Conservation (phyloP, 192 early-diverging fungal genomes). For the Coemansia sp. region DNA sequence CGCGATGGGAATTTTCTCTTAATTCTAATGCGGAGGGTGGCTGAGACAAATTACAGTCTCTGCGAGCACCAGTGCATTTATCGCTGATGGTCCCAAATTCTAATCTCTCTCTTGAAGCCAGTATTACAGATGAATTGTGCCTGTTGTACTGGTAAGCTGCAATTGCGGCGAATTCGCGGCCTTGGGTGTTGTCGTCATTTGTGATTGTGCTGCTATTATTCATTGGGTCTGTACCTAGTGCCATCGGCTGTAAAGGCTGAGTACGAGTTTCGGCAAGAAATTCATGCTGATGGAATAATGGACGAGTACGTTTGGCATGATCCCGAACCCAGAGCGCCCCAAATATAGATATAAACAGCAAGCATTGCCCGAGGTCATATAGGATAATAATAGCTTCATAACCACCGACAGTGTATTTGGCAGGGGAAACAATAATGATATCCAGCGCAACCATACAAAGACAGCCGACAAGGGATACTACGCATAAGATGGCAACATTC, state of each 20-base stretch:
- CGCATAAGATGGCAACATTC: constrained; percentile 20
- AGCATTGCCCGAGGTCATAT: constrained; percentile 28
- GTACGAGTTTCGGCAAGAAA: constrained; percentile 1
- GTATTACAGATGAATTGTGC: too few species aligned
- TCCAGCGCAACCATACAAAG: constrained; percentile 14
- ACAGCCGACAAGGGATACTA: constrained; percentile 25
- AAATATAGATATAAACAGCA: constrained; percentile 26
- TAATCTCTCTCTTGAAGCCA: too few species aligned
- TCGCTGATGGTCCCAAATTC: too few species aligned
- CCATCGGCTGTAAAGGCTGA: neutral
- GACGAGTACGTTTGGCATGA: constrained; percentile 28
- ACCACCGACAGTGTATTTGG: constrained; percentile 5
- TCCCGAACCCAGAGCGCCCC: constrained; percentile 30
- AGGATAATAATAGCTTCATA: constrained; percentile 15
- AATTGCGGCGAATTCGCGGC: too few species aligned
- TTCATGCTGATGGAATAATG: constrained; percentile 22
- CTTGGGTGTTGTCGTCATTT: too few species aligned
- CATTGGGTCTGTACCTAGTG: neutral
- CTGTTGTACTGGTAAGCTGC: neutral
- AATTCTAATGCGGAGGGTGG: too few species aligned
- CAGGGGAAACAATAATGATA: constrained; percentile 3
- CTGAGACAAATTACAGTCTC: too few species aligned
- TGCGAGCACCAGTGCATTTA: too few species aligned
- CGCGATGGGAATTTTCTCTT: neutral
- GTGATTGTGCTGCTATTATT: neutral